Evolutionary conservation across 1,139 yeast species (phyloP).

Genomic region (Arxiozyma telluris): DNA sequence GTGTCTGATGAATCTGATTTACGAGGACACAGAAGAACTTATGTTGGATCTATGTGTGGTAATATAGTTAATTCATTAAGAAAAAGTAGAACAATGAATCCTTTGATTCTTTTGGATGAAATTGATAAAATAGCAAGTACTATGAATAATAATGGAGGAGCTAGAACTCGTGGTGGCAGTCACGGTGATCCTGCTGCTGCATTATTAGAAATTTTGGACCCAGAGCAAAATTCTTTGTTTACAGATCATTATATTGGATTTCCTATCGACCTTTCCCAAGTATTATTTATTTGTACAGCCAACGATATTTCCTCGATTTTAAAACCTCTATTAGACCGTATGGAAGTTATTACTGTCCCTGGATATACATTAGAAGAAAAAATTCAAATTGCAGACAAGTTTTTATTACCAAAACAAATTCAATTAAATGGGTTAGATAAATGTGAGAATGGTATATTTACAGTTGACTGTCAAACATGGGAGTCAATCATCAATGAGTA

Average conservation of each 20-base stretch:
- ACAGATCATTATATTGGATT: slow-evolving; percentile 88
- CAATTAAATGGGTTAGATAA: slow-evolving; percentile 69
- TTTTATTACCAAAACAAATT: slow-evolving; percentile 78
- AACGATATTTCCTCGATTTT: slow-evolving; percentile 84
- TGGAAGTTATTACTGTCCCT: slow-evolving; percentile 90
- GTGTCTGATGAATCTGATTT: slow-evolving; percentile 93
- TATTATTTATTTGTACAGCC: slow-evolving; percentile 94
- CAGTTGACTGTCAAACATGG: slow-evolving; percentile 54
- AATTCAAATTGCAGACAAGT: slow-evolving; percentile 81
- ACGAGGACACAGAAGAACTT: slow-evolving; percentile 94
- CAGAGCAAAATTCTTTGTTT: slow-evolving; percentile 86
- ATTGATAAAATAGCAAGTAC: slow-evolving; percentile 66
- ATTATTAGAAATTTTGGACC: slow-evolving; percentile 81
- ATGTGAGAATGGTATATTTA: slow-evolving; percentile 48
- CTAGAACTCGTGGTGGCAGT: slow-evolving; percentile 48
- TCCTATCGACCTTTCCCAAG: slow-evolving; percentile 89
- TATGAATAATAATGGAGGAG: slow-evolving; percentile 46
- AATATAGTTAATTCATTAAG: slow-evolving; percentile 80
- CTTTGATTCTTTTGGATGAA: slow-evolving; percentile 86
- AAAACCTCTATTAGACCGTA: slow-evolving; percentile 86
- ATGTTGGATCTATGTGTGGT: slow-evolving; percentile 95
- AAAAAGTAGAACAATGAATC: slow-evolving; percentile 82
- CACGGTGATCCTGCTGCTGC: slow-evolving; percentile 98
- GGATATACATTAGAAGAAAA: slow-evolving; percentile 94
- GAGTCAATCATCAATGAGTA: slow-evolving; percentile 66